Conservation (phyloP, 2,329 filamentous ascomycete species). For the Ophiostoma ulmi region DNA sequence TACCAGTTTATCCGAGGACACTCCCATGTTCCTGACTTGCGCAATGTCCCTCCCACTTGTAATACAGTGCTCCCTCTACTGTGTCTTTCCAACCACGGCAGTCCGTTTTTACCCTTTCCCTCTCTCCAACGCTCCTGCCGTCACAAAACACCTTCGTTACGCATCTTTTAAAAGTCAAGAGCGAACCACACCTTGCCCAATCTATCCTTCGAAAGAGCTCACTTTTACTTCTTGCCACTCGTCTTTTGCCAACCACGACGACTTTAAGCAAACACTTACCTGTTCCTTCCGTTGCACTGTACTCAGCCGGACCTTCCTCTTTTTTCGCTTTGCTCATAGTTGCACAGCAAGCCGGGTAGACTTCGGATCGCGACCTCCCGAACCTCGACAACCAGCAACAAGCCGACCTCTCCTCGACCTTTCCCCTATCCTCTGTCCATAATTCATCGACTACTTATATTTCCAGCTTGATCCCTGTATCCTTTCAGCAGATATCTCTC, state of each 20-base stretch:
- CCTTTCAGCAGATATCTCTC: neutral
- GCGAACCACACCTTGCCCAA: slow-evolving; percentile 11
- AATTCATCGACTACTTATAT: neutral
- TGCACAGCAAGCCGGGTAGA: slow-evolving; percentile 4
- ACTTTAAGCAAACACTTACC: neutral
- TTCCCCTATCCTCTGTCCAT: neutral
- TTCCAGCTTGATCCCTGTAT: neutral
- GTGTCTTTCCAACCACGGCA: slow-evolving; percentile 8
- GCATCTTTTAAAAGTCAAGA: neutral
- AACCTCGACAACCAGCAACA: neutral
- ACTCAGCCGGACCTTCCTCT: neutral
- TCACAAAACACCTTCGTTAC: slow-evolving; percentile 11
- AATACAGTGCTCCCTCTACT: neutral
- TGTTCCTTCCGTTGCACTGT: neutral
- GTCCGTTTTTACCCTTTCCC: slow-evolving; percentile 11
- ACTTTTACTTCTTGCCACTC: neutral
- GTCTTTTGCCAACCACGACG: neutral
- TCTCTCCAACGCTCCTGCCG: slow-evolving; percentile 15
- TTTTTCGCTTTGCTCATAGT: slow-evolving; percentile 11
- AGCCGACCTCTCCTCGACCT: neutral
- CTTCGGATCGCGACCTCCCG: slow-evolving; percentile 10
- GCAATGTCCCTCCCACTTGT: slow-evolving; percentile 18
- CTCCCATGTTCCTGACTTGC: slow-evolving; percentile 14
- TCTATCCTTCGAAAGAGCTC: neutral
- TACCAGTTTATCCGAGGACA: slow-evolving; percentile 21